These are phyloP conservation scores for Solanum bulbocastanum DNA, from an alignment of 257 asterid genomes.

Conservation along the genomic window DNA sequence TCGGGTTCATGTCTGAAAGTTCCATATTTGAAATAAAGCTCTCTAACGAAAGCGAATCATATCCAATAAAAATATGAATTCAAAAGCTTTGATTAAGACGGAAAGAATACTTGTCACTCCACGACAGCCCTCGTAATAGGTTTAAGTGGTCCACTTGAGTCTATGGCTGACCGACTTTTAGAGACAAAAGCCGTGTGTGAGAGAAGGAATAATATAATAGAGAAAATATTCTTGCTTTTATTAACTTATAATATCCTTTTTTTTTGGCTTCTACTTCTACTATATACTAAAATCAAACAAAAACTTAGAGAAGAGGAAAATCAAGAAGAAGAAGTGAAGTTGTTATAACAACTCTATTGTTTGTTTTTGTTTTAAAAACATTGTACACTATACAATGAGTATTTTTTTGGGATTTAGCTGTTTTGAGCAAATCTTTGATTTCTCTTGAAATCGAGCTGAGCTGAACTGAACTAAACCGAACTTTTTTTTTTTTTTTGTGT, in stretches of 20 bases:
- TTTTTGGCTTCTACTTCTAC: not conserved
- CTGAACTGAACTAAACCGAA: not conserved
- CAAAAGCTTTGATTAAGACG: fast-evolving
- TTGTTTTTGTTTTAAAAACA: not conserved
- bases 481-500: not conserved
- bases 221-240: not conserved
- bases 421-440: slow-evolving; percentile 37
- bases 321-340: not conserved
- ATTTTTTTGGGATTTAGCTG: slow-evolving; percentile 16
- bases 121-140: not conserved
- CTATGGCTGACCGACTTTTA: slow-evolving; percentile 66
- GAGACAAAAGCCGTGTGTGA: slow-evolving; percentile 45
- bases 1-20: not conserved
- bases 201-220: slow-evolving; percentile 5
- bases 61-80: not conserved
- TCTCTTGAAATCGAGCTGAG: not conserved
- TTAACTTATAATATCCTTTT: not conserved
- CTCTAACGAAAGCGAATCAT: not conserved
- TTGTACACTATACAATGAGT: not conserved
- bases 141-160: slow-evolving; percentile 65
- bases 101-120: not conserved
- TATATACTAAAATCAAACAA: not conserved
- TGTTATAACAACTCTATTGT: not conserved
- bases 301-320: slow-evolving; percentile 20
- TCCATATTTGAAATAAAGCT: not conserved